Evolutionary conservation across 2,329 filamentous ascomycete species (phyloP), one percentile per base, ranked within the genome.

Genomic region (Cordyceps pruinosa): DNA sequence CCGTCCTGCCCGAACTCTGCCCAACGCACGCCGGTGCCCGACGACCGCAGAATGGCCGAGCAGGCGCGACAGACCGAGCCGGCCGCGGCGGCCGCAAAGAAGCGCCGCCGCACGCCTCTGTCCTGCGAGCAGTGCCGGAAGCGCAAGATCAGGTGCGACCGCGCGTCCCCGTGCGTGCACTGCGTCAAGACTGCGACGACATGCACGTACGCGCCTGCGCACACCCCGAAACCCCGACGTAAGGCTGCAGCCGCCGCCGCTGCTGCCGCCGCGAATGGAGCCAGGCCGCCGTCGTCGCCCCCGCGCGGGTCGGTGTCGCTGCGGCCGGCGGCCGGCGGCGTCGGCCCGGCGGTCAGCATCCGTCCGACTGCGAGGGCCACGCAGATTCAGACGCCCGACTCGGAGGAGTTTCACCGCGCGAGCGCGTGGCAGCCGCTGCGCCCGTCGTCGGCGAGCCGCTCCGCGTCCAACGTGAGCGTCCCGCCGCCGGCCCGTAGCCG

Each of bases 71-170:
- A 23, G 75, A 74, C 0, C 77, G 59, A 51, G 8, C 50, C n/a
- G 26, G 30, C 41, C 2, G 45, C 45, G 9, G n/a, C 17, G 17
- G 7, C 23, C 39, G 9, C 37, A 7, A 74, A 73, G 69, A 74
- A 73, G 58, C 66, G 72, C 10, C 68, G 72, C 52, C 68, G 71
- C 19, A 73, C 72, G 34, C 68, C 74, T 3, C 67, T 77, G 32
- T 82, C 82, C 1, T 85, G 82, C 65, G 70, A 76, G 61, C 73
- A 82, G 42, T 87, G 84, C 63, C 74, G 83, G 44, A 76, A 70
- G 56, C 80, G 82, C 41, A 87, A 87, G 67, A 79, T 86, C 58
- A 76, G 77, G 47, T 87, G 84, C 64, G 79, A 87, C 64, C 78
- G 81, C 49, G 77, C 78, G 58, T 68, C 70, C 7, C 84, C 84